Evolutionary conservation across 108 stramenopile species (phyloP).

Genomic region (Fragilaria crotonensis): DNA sequence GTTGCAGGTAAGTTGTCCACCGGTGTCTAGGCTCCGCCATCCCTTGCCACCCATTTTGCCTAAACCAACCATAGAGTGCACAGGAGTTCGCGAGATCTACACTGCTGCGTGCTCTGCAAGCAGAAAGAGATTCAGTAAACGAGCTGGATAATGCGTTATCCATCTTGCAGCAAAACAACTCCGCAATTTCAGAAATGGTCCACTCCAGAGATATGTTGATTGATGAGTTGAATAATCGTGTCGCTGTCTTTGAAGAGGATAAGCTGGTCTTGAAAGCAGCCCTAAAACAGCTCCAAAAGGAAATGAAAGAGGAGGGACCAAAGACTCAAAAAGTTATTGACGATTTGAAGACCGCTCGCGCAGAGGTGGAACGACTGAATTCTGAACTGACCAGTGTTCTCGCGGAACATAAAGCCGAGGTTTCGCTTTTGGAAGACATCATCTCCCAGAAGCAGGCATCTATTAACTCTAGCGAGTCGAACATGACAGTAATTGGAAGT

Average conservation of each 20-base stretch:
- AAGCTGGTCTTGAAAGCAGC: slow-evolving; percentile 82
- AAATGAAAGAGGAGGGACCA: slow-evolving; percentile 77
- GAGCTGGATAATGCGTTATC: slow-evolving; percentile 56
- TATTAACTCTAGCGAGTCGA: slow-evolving; percentile 52
- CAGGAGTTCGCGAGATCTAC: slow-evolving; percentile 69
- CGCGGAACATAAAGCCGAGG: slow-evolving; percentile 37
- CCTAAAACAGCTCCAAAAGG: slow-evolving; percentile 70
- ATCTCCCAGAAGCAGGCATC: slow-evolving; percentile 23
- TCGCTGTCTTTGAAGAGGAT: slow-evolving; percentile 83
- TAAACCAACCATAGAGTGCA: slow-evolving; percentile 5
- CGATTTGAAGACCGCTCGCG: slow-evolving; percentile 37
- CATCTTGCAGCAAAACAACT: slow-evolving; percentile 64
- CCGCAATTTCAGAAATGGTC: slow-evolving; percentile 74
- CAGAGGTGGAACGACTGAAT: slow-evolving; percentile 11
- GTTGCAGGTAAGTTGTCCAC: slow-evolving; percentile 15
- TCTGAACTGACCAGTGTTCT: slow-evolving; percentile 38
- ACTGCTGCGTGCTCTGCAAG: slow-evolving; percentile 60
- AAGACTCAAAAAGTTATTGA: slow-evolving; percentile 53
- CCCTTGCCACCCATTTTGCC: too few relatives aligned
- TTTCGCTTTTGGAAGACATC: slow-evolving; percentile 12
- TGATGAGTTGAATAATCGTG: slow-evolving; percentile 73
- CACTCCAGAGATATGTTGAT: slow-evolving; percentile 60
- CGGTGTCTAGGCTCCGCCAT: not conserved
- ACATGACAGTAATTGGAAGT: slow-evolving; percentile 50
- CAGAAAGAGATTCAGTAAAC: slow-evolving; percentile 63